Evolutionary conservation across 306 rosid genomes (phyloP).

Genomic region (Macrotyloma uniflorum): DNA sequence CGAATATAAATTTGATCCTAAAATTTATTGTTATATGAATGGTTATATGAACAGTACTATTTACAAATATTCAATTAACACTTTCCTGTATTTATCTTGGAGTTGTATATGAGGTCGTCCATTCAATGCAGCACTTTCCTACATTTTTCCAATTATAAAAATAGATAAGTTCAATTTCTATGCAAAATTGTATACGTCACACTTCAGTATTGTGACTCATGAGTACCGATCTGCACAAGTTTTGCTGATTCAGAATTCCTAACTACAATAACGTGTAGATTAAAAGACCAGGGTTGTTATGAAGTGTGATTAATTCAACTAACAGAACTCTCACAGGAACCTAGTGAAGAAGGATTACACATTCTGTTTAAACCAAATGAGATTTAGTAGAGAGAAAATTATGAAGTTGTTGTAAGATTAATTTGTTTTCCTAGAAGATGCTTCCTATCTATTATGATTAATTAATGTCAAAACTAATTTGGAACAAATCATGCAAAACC

Average conservation of each 20-base stretch:
- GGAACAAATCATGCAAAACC: conserved; percentile 26
- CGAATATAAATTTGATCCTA: neutral
- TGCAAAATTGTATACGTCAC: too few relatives aligned
- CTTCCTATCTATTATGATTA: conserved; percentile 8
- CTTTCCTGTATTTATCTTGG: too few relatives aligned
- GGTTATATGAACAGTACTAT: neutral
- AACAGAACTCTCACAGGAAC: neutral
- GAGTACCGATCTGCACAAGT: too few relatives aligned
- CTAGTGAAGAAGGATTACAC: neutral
- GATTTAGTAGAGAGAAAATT: neutral
- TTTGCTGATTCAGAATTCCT: too few relatives aligned
- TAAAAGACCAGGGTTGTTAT: too few relatives aligned
- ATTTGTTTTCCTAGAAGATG: neutral
- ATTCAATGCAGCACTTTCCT: neutral
- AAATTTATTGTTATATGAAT: neutral
- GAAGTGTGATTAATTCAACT: too few relatives aligned
- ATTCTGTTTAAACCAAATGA: neutral
- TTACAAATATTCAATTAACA: neutral
- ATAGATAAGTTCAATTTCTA: too few relatives aligned
- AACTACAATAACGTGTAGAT: too few relatives aligned
- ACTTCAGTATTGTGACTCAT: too few relatives aligned
- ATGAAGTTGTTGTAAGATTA: neutral
- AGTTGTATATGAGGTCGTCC: neutral
- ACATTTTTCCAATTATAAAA: too few relatives aligned
- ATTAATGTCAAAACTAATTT: neutral